phyloP scores from a whole-genome alignment of 1,284 basidiomycete species.

The Fomitiporia mediterranea region DNA sequence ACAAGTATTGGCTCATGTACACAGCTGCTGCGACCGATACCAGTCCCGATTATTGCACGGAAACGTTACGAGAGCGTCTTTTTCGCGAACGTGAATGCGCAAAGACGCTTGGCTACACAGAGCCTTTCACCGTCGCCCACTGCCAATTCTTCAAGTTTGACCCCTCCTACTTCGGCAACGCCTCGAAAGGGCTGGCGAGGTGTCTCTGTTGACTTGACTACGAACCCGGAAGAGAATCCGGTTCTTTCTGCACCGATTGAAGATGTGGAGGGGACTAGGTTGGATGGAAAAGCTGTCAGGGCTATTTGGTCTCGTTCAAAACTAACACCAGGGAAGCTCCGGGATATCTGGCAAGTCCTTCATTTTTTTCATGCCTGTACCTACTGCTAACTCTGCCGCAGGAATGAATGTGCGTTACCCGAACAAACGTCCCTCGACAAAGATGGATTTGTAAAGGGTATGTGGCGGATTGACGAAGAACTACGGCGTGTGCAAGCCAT shows the following conservation, averaged over 20 bases:
- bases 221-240: constrained; percentile 37
- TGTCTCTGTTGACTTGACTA: constrained; percentile 66
- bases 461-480: constrained; percentile 84
- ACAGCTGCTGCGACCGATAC: constrained; percentile 46
- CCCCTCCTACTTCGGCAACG: constrained; percentile 23
- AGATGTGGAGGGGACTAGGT: constrained; percentile 36
- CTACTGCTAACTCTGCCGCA: constrained; percentile 26
- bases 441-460: constrained; percentile 66
- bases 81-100: constrained; percentile 48
- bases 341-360: constrained; percentile 58
- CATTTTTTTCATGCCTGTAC: constrained; percentile 16
- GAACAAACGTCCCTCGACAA: constrained; percentile 52
- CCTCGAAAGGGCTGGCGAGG: constrained; percentile 61
- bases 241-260: constrained; percentile 27
- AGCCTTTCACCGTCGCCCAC: constrained; percentile 22
- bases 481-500: constrained; percentile 50
- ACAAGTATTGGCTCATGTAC: constrained; percentile 38
- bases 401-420: constrained; percentile 63
- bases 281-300: constrained; percentile 54
- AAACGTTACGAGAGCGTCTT: constrained; percentile 66
- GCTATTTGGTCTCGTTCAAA: constrained; percentile 60
- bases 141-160: constrained; percentile 31
- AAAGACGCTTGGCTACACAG: constrained; percentile 29
- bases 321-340: constrained; percentile 47
- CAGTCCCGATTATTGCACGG: constrained; percentile 57